These are phyloP conservation scores for Colletotrichum incanum DNA, from an alignment of 2,329 filamentous ascomycete genomes.

Conservation along the genomic window DNA sequence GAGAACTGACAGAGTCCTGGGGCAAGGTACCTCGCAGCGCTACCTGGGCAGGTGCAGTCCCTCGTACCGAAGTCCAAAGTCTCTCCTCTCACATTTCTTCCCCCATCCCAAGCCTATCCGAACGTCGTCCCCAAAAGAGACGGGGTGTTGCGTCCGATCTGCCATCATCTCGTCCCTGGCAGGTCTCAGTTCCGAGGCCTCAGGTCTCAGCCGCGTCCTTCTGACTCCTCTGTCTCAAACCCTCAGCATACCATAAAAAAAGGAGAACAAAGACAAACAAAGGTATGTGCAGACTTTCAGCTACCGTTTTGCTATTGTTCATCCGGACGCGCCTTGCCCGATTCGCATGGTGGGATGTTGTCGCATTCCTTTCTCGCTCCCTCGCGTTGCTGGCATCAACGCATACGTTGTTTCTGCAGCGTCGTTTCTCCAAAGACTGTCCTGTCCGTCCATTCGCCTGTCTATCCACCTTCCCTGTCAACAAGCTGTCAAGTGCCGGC, in stretches of 20 bases:
- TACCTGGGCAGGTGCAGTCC: conserved; percentile 5
- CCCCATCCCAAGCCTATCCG: neutral
- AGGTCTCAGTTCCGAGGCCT: conserved; percentile 26
- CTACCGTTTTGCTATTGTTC: conserved; percentile 3
- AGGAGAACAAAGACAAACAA: conserved; percentile 6
- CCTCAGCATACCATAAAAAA: neutral
- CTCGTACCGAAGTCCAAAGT: neutral
- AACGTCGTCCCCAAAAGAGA: conserved; percentile 27
- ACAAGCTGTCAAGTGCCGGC: conserved; percentile 42
- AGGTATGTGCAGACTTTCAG: conserved; percentile 7
- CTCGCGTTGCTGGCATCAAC: conserved; percentile 8
- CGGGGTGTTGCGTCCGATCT: conserved; percentile 25
- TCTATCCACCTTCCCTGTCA: conserved; percentile 23
- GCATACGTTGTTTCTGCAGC: neutral
- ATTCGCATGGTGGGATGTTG: conserved; percentile 4
- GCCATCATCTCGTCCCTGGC: conserved; percentile 23
- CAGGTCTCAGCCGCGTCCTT: conserved; percentile 8
- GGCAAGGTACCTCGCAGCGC: conserved; percentile 13
- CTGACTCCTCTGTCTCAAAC: conserved; percentile 19
- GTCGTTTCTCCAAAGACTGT: conserved; percentile 2
- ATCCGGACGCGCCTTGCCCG: conserved; percentile 1
- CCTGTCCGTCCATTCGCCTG: neutral
- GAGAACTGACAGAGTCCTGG: conserved; percentile 4
- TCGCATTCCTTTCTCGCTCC: neutral
- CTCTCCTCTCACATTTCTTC: neutral